A percentile compares a stretch with the other conserved stretches of the same genome.
Conservation (phyloP, 1,284 basidiomycete species). For the Melanopsichium pennsylvanicum region DNA sequence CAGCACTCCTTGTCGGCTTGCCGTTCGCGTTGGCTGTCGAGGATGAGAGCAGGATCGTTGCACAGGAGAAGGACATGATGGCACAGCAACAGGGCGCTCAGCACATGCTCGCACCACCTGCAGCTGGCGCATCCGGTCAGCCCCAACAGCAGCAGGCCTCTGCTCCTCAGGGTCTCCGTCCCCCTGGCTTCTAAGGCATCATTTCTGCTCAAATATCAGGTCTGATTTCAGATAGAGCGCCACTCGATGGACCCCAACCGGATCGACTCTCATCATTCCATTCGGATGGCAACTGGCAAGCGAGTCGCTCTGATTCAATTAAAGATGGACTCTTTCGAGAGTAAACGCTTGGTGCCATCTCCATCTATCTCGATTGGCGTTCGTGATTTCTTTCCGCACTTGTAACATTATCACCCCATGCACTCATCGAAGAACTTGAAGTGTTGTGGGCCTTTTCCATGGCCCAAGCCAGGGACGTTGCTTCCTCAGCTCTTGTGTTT, state of each 20-base stretch:
- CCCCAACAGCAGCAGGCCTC: slow-evolving; percentile 11
- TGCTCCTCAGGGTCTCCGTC: slow-evolving; percentile 51
- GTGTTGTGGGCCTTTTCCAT: no score
- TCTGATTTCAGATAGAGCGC: background rate
- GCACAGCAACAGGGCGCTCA: slow-evolving; percentile 91
- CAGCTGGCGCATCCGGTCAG: slow-evolving; percentile 5
- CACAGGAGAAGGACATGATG: slow-evolving; percentile 92
- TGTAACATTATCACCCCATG: slow-evolving; percentile 19
- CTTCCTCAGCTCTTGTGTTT: background rate
- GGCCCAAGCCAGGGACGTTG: no score
- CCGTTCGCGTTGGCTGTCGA: slow-evolving; percentile 91
- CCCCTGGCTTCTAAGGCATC: slow-evolving; percentile 56
- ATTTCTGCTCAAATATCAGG: no score
- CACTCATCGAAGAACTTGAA: no score
- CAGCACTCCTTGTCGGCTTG: slow-evolving; percentile 87
- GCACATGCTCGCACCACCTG: slow-evolving; percentile 64
- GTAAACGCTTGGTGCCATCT: no score
- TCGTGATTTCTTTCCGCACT: background rate
- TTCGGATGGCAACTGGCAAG: background rate
- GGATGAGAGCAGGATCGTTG: slow-evolving; percentile 91
- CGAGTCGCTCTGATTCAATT: no score
- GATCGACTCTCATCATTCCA: background rate
- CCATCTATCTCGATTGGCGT: no score
- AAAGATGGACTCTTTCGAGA: background rate
- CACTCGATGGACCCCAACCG: background rate